These are phyloP conservation scores for Lipomyces kockii DNA, from an alignment of 805 yeast genomes.

Conservation along the genomic window DNA sequence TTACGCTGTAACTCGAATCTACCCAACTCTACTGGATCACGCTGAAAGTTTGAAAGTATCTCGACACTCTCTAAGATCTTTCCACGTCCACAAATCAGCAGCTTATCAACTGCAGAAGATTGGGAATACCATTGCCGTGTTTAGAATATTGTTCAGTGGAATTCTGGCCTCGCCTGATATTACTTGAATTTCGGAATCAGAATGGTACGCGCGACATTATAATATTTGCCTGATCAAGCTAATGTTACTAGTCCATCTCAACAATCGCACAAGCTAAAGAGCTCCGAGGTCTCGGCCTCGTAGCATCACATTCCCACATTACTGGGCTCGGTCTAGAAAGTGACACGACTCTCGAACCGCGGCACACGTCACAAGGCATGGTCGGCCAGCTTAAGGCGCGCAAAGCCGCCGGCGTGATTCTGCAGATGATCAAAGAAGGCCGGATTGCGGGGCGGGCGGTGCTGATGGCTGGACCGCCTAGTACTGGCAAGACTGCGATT, in stretches of 20 bases:
- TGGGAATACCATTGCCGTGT: not conserved
- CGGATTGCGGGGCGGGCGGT: constrained; percentile 97
- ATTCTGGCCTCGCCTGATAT: not conserved
- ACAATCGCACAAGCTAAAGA: constrained; percentile 54
- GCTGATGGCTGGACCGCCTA: constrained; percentile 95
- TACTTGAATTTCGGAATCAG: not conserved
- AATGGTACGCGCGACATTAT: not conserved
- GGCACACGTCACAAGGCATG: constrained; percentile 87
- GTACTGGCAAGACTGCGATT: constrained; percentile 97
- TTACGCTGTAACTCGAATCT: not conserved
- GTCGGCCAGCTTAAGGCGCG: constrained; percentile 96
- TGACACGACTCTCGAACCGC: constrained; percentile 76
- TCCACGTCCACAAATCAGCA: not conserved
- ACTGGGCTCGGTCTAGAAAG: constrained; percentile 91
- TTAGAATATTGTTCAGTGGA: not conserved
- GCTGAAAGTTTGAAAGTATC: not conserved
- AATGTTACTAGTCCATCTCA: constrained; percentile 21
- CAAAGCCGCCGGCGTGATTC: constrained; percentile 88
- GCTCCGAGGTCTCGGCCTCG: constrained; percentile 68
- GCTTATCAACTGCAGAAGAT: not conserved
- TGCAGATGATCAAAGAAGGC: constrained; percentile 92
- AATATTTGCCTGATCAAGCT: not conserved
- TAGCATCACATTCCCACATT: constrained; percentile 98
- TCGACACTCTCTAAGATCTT: not conserved
- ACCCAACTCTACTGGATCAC: not conserved